These are phyloP conservation scores for Colletotrichum simmondsii DNA, from an alignment of 2,329 filamentous ascomycete genomes.

Conservation along the genomic window DNA sequence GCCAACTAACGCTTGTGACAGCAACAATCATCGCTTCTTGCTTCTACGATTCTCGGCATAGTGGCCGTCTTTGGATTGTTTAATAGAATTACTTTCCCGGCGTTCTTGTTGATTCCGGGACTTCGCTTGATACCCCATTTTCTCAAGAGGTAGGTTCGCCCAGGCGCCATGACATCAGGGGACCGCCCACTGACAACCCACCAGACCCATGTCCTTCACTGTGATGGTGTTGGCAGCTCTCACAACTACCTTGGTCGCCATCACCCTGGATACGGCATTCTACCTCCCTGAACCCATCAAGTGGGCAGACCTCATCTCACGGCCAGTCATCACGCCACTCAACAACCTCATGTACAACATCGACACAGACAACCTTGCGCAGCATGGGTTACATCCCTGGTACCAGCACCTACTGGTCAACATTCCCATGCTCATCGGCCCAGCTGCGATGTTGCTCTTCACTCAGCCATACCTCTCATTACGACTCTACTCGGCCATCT, in stretches of 20 bases:
- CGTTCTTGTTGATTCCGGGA: conserved; percentile 87
- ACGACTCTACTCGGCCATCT: conserved; percentile 78
- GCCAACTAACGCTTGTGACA: conserved; percentile 46
- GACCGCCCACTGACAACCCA: conserved; percentile 12
- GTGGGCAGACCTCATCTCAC: conserved; percentile 70
- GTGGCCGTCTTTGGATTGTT: conserved; percentile 89
- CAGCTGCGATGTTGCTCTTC: conserved; percentile 72
- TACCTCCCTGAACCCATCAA: conserved; percentile 74
- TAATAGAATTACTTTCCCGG: conserved; percentile 97
- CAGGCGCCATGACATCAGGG: not conserved
- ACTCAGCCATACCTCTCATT: conserved; percentile 66
- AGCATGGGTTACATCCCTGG: conserved; percentile 82
- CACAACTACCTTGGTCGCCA: conserved; percentile 76
- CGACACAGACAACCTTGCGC: conserved; percentile 74
- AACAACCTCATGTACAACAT: conserved; percentile 85
- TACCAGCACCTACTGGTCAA: conserved; percentile 82
- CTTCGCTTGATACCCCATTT: conserved; percentile 89
- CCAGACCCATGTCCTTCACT: conserved; percentile 69
- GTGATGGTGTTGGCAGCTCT: conserved; percentile 73
- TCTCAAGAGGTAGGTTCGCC: conserved; percentile 73
- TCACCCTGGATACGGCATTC: conserved; percentile 87
- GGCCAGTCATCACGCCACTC: conserved; percentile 79
- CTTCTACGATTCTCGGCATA: conserved; percentile 82
- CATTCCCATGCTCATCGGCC: conserved; percentile 77
- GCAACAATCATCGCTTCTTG: conserved; percentile 80